Evolutionary conservation across 192 early-diverging fungal genomes (phyloP).

Genomic region (Backusella circina): DNA sequence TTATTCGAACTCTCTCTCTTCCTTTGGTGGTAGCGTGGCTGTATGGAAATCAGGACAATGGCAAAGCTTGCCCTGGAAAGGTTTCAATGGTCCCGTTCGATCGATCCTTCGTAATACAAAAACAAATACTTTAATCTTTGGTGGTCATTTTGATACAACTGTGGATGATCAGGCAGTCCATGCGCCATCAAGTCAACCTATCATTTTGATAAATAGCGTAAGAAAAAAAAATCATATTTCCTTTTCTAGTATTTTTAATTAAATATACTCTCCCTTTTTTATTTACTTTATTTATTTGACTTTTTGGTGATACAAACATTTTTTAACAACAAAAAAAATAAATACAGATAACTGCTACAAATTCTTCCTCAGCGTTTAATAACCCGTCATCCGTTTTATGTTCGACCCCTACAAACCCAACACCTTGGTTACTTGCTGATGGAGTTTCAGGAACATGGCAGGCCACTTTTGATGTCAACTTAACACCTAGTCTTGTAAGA

Average conservation of each 20-base stretch:
- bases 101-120: conserved; percentile 47
- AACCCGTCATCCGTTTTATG: conserved; percentile 4
- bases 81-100: conserved; percentile 61
- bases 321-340: neutral
- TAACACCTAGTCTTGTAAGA: neutral
- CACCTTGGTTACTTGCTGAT: conserved; percentile 3
- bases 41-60: conserved; percentile 40
- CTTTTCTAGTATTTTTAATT: conserved; percentile 8
- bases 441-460: conserved; percentile 4
- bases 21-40: conserved; percentile 26
- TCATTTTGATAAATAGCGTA: conserved; percentile 38
- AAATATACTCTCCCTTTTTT: conserved; percentile 1
- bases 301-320: neutral
- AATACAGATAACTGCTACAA: neutral
- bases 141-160: conserved; percentile 63
- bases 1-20: conserved; percentile 7
- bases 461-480: neutral
- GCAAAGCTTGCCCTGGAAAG: conserved; percentile 58
- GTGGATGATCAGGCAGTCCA: conserved; percentile 50
- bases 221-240: conserved; percentile 3
- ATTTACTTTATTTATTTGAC: neutral
- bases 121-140: conserved; percentile 53
- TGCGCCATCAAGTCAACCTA: conserved; percentile 42
- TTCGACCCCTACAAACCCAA: neutral
- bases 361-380: neutral